These are phyloP conservation scores for Platismatia glauca DNA, from an alignment of 495 filamentous ascomycete species.

Conservation along the genomic window DNA sequence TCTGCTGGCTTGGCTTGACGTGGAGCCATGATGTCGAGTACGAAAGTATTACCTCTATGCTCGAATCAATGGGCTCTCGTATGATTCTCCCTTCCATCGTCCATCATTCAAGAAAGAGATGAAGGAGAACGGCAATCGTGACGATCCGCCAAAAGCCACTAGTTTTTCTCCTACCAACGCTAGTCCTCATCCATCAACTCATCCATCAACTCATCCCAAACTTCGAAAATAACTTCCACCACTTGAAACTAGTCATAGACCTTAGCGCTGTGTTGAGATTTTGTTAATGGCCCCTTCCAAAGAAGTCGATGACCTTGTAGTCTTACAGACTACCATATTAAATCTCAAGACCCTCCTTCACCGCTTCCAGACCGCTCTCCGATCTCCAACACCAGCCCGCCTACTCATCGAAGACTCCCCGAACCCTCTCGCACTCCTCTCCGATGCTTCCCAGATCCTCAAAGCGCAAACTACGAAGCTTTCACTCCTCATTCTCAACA, in stretches of 20 bases:
- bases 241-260: not conserved
- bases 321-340: constrained; percentile 3
- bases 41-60: not conserved
- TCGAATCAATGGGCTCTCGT: not conserved
- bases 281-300: constrained; percentile 9
- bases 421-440: constrained; percentile 53
- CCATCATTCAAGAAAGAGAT: not conserved
- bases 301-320: not conserved
- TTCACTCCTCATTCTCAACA: constrained; percentile 71
- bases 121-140: not conserved
- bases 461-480: constrained; percentile 79
- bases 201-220: not conserved
- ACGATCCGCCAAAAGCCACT: not conserved
- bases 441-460: constrained; percentile 56
- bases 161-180: not conserved
- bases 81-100: not conserved
- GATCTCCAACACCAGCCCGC: constrained; percentile 11
- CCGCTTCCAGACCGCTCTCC: constrained; percentile 31
- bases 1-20: constrained; percentile 28
- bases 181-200: not conserved
- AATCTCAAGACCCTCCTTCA: constrained; percentile 16
- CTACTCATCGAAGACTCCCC: constrained; percentile 27
- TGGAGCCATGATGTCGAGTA: constrained; percentile 18
- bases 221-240: not conserved
- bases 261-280: not conserved